A percentile compares a stretch with the other conserved stretches of the same genome.
phyloP scores from a whole-genome alignment of 257 asterid genomes.

The Perilla frutescens region DNA sequence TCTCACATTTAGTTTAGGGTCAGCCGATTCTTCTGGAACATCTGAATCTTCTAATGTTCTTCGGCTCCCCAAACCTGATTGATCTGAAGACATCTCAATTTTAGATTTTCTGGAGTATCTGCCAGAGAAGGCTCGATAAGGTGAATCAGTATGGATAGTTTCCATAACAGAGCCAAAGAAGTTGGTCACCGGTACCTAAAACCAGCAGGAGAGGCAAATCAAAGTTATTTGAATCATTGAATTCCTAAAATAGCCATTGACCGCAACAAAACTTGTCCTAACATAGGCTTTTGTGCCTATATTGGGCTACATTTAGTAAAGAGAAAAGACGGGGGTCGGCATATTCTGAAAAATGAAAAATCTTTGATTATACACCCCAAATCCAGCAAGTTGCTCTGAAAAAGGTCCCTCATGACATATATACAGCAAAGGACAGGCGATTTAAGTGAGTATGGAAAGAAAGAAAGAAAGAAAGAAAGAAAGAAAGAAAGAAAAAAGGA shows the following conservation, averaged over 20 bases:
- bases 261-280: conserved; percentile 1
- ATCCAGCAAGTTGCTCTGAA: conserved; percentile 17
- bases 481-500: too few species aligned
- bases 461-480: too few species aligned
- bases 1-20: conserved; percentile 52
- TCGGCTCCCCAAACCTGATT: conserved; percentile 37
- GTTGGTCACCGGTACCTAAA: conserved; percentile 91
- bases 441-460: neutral
- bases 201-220: conserved; percentile 30
- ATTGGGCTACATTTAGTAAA: conserved; percentile 4
- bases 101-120: conserved; percentile 40
- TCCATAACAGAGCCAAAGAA: conserved; percentile 98
- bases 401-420: conserved; percentile 14
- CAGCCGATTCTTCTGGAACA: conserved; percentile 43
- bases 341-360: neutral
- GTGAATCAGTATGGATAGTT: conserved; percentile 84
- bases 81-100: conserved; percentile 43
- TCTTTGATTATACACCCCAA: neutral
- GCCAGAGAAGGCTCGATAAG: conserved; percentile 62
- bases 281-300: conserved; percentile 6
- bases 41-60: conserved; percentile 49
- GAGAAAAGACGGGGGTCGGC: neutral
- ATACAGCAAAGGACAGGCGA: neutral
- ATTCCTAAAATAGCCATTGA: conserved; percentile 5
- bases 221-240: neutral